Base-by-base conservation (phyloP, 1,284 basidiomycete genomes). In the Irpex rosettiformis region DNA sequence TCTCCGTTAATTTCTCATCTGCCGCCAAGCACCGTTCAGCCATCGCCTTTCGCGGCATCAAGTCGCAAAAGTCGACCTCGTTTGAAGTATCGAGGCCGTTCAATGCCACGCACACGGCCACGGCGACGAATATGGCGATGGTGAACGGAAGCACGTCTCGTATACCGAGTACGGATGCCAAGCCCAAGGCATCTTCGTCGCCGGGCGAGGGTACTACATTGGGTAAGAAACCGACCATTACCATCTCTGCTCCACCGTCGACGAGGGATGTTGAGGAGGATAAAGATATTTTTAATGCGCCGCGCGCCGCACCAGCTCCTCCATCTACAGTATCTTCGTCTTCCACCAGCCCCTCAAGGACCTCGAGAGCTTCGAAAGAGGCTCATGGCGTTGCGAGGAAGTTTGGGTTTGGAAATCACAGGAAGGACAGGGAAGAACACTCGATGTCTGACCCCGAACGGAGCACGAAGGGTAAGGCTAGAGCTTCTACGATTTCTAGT, bases 1-100 rank as follows among this genome's bases (percentile, higher is more conserved):
- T 54, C 80, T 75, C 51, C 79, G 82, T 42, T 79, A 77, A 49
- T 69, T 81, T 84, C 72, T 74, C 74, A 66, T 74, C 75, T 70
- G 74, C 78, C 59, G 70, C 58, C 73, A 69, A 40, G 58, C 47
- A 28, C 65, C 65, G 60, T 64, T 56, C 61, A 78, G 16, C 69
- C 64, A 5, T 73, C 73, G 1, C 75, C 74, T 3, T 66, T 61
- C 22, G 62, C 64, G 8, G 72, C 65, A 42, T 24, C 62, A 62
- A 48, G 58, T 51, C 64, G 11, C 67, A 69, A 48, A 68, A 68
- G 42, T 69, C 69, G 4, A 66, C 64, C 10, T 70, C 69, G 11
- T 68, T 69, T 59, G 69, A 69, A 48, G 54, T 56, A 28, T 62
- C 56, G 11, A 52, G 64, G 40, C 66, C 65, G 55, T 65, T 64